phyloP scores from a whole-genome alignment of 2,329 filamentous ascomycete species.

The Stenocarpella maydis region DNA sequence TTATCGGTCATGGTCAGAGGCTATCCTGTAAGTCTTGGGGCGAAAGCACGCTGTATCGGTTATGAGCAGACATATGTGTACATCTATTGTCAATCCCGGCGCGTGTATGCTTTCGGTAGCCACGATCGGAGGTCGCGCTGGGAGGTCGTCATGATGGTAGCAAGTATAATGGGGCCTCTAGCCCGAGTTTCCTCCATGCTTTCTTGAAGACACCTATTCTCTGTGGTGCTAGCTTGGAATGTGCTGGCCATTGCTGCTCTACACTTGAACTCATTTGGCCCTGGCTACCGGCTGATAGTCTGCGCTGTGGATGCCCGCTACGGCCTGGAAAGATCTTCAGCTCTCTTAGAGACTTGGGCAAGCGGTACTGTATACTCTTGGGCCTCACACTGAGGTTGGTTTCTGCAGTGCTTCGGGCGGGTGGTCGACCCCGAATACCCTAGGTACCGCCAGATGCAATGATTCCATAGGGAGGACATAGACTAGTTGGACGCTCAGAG shows the following conservation, averaged over 20 bases:
- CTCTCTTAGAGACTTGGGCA: background rate
- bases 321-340: no score
- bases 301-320: no score
- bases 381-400: background rate
- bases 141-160: slow-evolving; percentile 7
- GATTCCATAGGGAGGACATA: no score
- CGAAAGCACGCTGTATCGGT: slow-evolving; percentile 15
- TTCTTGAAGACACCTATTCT: background rate
- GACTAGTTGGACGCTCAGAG: background rate
- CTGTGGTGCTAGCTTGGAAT: background rate
- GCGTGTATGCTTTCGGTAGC: background rate
- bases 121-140: background rate
- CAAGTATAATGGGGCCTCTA: slow-evolving; percentile 4
- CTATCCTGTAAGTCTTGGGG: background rate
- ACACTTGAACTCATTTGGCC: background rate
- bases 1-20: background rate
- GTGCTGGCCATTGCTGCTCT: no score
- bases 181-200: background rate
- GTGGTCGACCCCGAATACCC: background rate
- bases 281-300: background rate
- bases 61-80: slow-evolving; percentile 18
- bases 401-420: background rate
- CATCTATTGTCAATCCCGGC: background rate
- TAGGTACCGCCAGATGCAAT: background rate
- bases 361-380: background rate